A percentile compares a stretch with the other conserved stretches of the same genome.
Evolutionary conservation across 1,139 yeast species (phyloP).

Genomic region (Taphrina flavorubra): DNA sequence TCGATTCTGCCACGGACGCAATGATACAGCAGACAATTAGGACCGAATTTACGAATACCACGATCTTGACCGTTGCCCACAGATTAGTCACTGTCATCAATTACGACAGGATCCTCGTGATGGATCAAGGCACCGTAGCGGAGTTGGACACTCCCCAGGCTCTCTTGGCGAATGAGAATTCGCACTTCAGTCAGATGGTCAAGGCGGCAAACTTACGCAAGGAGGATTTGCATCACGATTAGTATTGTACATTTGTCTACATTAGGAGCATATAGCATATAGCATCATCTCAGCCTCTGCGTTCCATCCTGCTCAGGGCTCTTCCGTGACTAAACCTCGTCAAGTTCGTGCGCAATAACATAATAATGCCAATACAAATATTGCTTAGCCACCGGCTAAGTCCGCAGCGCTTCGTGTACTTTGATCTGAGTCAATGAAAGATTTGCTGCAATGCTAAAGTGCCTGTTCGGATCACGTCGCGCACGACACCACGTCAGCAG

Average conservation of each 20-base stretch:
- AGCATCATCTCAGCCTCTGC: not conserved
- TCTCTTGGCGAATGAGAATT: slow-evolving; percentile 56
- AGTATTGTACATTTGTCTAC: not conserved
- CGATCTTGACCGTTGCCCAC: slow-evolving; percentile 80
- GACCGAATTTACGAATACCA: slow-evolving; percentile 66
- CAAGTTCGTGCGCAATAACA: too few species aligned
- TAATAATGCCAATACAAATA: too few species aligned
- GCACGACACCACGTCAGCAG: too few species aligned
- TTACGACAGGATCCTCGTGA: slow-evolving; percentile 71
- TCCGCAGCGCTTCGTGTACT: too few species aligned
- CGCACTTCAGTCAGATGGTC: slow-evolving; percentile 64
- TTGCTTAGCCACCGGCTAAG: too few species aligned
- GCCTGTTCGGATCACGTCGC: too few species aligned
- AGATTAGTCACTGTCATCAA: slow-evolving; percentile 82
- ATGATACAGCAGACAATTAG: slow-evolving; percentile 70
- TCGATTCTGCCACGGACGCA: slow-evolving; percentile 77
- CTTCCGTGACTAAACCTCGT: too few species aligned
- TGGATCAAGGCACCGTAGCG: slow-evolving; percentile 69
- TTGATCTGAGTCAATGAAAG: too few species aligned
- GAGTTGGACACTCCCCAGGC: slow-evolving; percentile 64
- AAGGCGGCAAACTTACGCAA: slow-evolving; percentile 12
- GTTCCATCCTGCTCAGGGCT: too few species aligned
- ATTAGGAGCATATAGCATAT: slow-evolving; percentile 6
- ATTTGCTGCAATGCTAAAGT: too few species aligned
- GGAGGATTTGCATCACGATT: slow-evolving; percentile 12